Conservation (phyloP, 2,329 filamentous ascomycete genomes). For the Gnomoniopsis smithogilvyi region DNA sequence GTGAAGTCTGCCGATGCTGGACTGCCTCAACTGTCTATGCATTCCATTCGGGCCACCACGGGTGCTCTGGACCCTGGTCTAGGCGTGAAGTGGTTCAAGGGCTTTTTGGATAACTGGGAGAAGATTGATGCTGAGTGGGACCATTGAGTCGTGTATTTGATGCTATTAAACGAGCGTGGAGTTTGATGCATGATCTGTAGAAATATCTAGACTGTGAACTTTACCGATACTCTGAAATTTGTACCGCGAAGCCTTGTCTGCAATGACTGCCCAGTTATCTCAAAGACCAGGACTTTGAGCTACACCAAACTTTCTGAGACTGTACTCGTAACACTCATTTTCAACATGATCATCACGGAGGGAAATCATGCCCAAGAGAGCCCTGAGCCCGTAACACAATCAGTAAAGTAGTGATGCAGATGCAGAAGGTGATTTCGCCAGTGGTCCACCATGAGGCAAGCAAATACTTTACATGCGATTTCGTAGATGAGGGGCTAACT, state of each 20-base stretch:
- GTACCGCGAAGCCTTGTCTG: neutral
- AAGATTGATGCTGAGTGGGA: conserved; percentile 78
- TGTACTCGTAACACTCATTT: too few species aligned
- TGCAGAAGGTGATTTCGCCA: too few species aligned
- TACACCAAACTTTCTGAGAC: too few species aligned
- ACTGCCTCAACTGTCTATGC: conserved; percentile 91
- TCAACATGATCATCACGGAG: too few species aligned
- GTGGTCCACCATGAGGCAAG: too few species aligned
- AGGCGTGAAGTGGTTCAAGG: conserved; percentile 84
- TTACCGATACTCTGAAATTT: neutral
- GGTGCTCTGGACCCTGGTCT: conserved; percentile 82
- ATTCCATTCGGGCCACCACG: conserved; percentile 85
- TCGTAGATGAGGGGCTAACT: too few species aligned
- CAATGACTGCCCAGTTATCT: too few species aligned
- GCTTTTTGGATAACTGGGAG: conserved; percentile 84
- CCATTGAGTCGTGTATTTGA: conserved; percentile 17
- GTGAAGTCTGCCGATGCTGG: conserved; percentile 83
- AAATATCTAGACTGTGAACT: neutral
- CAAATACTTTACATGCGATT: too few species aligned
- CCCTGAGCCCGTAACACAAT: too few species aligned
- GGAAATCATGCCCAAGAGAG: too few species aligned
- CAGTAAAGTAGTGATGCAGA: too few species aligned
- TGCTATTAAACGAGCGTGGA: neutral
- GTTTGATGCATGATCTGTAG: neutral
- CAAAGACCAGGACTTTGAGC: too few species aligned